Evolutionary conservation across 805 yeast genomes (phyloP).

Genomic region (Lachancea meyersii): DNA sequence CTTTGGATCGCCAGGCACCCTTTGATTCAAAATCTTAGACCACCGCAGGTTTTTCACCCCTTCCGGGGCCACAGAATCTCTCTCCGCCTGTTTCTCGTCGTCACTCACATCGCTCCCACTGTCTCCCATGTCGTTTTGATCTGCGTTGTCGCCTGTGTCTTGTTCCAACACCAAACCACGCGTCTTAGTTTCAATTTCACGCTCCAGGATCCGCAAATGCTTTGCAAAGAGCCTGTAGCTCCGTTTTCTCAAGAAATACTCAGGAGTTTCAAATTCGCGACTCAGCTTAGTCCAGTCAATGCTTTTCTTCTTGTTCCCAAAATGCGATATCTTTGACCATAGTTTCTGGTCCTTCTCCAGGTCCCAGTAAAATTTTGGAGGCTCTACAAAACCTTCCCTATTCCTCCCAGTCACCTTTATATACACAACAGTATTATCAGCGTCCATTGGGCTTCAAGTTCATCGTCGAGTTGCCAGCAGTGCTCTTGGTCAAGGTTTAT

Average conservation of each 20-base stretch:
- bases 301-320: conserved; percentile 18
- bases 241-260: conserved; percentile 24
- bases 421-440: conserved; percentile 35
- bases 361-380: conserved; percentile 33
- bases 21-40: conserved; percentile 21
- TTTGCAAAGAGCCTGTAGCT: conserved; percentile 26
- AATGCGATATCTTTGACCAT: conserved; percentile 26
- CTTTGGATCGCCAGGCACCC: conserved; percentile 8
- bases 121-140: neutral
- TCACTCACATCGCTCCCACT: conserved; percentile 6
- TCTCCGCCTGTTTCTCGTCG: conserved; percentile 2
- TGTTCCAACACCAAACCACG: neutral
- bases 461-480: too few species aligned
- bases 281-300: conserved; percentile 33
- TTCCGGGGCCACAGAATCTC: conserved; percentile 4
- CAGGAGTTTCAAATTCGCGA: conserved; percentile 33
- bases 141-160: neutral
- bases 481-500: too few species aligned
- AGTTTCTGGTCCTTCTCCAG: conserved; percentile 29
- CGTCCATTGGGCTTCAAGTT: conserved; percentile 20
- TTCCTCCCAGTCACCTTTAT: conserved; percentile 40
- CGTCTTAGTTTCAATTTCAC: conserved; percentile 19
- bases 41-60: conserved; percentile 23
- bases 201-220: conserved; percentile 24
- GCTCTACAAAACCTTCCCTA: conserved; percentile 37